A percentile compares a stretch with the other conserved stretches of the same genome.
Evolutionary conservation across 768 basidiomycete genomes (phyloP).

Genomic region (Cystofilobasidium macerans): DNA sequence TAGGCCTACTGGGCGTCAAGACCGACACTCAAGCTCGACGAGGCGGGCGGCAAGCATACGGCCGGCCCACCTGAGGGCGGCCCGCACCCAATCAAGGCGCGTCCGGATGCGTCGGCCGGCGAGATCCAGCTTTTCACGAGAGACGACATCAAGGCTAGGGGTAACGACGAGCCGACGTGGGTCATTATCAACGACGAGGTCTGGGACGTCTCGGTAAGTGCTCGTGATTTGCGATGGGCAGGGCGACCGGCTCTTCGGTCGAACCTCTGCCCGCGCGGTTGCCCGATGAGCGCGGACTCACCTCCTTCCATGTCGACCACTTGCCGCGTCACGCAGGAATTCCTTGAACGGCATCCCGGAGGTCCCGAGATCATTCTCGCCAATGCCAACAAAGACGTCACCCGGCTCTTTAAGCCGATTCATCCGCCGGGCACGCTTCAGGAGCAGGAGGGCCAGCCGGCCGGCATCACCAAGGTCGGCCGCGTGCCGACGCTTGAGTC

Average conservation of each 20-base stretch:
- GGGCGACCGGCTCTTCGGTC: not conserved
- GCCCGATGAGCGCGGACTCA: too few species aligned
- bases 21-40: constrained; percentile 2
- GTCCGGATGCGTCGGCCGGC: not conserved
- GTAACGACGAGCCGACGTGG: not conserved
- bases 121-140: not conserved
- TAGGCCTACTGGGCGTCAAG: constrained; percentile 1
- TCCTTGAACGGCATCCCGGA: constrained; percentile 20
- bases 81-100: not conserved
- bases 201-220: constrained; percentile 1
- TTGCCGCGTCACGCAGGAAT: not conserved
- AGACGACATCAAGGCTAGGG: not conserved
- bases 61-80: not conserved
- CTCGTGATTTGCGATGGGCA: not conserved
- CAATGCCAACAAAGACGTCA: constrained; percentile 19
- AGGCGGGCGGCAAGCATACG: not conserved
- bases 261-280: too few species aligned
- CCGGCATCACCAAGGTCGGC: constrained; percentile 10
- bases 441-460: constrained; percentile 1
- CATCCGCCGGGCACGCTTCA: constrained; percentile 23
- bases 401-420: constrained; percentile 22
- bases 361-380: constrained; percentile 22
- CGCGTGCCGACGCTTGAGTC: not conserved
- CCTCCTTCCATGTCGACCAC: not conserved
- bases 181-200: constrained; percentile 17